Percentiles rank a stretch among this genome's conserved stretches.
phyloP scores from a whole-genome alignment of 2,329 filamentous ascomycete species.

The Botryotinia calthae region DNA sequence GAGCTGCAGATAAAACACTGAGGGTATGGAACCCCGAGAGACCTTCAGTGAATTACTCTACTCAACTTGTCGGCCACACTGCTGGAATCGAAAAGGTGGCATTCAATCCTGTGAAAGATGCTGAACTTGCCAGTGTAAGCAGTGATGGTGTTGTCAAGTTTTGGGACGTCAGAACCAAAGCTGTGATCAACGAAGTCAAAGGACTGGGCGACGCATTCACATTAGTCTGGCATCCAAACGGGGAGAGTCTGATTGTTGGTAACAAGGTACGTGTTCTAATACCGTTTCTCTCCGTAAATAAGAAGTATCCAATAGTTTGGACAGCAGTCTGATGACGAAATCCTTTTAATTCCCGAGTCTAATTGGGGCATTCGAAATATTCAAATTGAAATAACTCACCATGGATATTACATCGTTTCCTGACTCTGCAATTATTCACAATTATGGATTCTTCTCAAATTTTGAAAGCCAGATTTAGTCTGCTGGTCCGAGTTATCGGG shows the following conservation, averaged over 20 bases:
- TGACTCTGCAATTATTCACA: neutral
- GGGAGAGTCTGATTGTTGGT: constrained; percentile 66
- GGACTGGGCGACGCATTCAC: constrained; percentile 66
- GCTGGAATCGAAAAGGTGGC: constrained; percentile 70
- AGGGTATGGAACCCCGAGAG: constrained; percentile 82
- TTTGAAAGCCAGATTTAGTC: neutral
- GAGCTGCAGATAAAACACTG: constrained; percentile 65
- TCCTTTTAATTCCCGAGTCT: neutral
- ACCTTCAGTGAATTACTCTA: constrained; percentile 69
- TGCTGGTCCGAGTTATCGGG: neutral
- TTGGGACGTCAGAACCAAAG: constrained; percentile 76
- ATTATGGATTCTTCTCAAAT: neutral
- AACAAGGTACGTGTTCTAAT: constrained; percentile 60
- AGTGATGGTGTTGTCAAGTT: constrained; percentile 72
- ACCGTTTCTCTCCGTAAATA: neutral
- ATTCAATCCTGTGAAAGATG: constrained; percentile 75
- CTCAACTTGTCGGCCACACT: constrained; percentile 67
- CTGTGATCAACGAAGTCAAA: constrained; percentile 66
- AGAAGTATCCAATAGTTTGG: neutral
- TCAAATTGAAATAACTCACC: neutral
- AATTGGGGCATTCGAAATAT: neutral
- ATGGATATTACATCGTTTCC: neutral
- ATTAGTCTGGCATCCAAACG: constrained; percentile 71
- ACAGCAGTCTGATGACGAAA: neutral
- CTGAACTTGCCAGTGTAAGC: constrained; percentile 72